These are phyloP conservation scores for Kodamaea nitidulidarum DNA, from an alignment of 805 yeast species.

Conservation along the genomic window DNA sequence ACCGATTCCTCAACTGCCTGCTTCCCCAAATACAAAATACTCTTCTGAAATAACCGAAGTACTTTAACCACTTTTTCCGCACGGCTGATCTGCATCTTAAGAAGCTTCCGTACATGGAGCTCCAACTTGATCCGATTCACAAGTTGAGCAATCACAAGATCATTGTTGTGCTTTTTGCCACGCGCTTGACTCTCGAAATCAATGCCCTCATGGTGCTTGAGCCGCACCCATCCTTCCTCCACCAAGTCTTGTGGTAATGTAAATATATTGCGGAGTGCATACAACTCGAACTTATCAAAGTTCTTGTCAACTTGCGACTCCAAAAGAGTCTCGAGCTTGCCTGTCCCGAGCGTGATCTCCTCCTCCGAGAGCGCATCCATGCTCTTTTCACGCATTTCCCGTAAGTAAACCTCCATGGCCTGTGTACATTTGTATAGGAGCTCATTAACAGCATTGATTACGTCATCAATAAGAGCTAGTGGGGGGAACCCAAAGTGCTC, in stretches of 20 bases:
- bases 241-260: constrained; percentile 64
- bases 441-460: constrained; percentile 82
- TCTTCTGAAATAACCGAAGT: constrained; percentile 28
- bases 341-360: constrained; percentile 75
- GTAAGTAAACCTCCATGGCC: constrained; percentile 67
- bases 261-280: constrained; percentile 72
- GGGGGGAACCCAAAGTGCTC: constrained; percentile 89
- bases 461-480: constrained; percentile 75
- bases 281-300: constrained; percentile 83
- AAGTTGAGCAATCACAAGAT: constrained; percentile 28
- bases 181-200: constrained; percentile 14
- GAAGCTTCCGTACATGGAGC: constrained; percentile 37
- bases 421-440: constrained; percentile 77
- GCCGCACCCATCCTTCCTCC: constrained; percentile 59
- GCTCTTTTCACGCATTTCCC: constrained; percentile 16
- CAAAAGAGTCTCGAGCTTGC: constrained; percentile 69
- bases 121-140: constrained; percentile 41
- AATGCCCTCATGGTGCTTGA: constrained; percentile 66
- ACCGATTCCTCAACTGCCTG: constrained; percentile 12
- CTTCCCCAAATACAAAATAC: constrained; percentile 25
- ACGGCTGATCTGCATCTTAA: constrained; percentile 37
- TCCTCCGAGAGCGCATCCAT: constrained; percentile 22
- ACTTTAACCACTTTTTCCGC: constrained; percentile 33
- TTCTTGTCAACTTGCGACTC: constrained; percentile 75
- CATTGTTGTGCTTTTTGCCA: constrained; percentile 17